Base-by-base conservation (phyloP, 768 basidiomycete species). In the Coprinopsis cinerea region DNA sequence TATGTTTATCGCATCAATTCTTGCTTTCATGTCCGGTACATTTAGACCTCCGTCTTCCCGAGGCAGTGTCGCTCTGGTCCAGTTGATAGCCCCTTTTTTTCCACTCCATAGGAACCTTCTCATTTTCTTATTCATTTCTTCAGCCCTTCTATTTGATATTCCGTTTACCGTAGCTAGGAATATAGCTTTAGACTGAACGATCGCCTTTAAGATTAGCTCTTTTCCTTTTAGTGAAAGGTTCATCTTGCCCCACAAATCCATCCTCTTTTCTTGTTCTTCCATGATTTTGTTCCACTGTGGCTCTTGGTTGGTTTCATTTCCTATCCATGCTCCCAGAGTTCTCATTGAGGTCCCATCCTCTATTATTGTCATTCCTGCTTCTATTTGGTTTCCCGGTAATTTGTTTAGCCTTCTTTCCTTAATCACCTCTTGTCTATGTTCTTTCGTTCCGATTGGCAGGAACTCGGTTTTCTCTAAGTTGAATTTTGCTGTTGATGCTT, bases 361-460 rank as follows among this genome's bases (percentile, higher is more conserved):
- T 0, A 61, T 58, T n/a, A 73, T 68, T 18, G 59, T 55, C 0
- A 69, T 58, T 6, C 53, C 11, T 0, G 43, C 36, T 3, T 58
- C 57, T 6, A 66, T 53, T 22, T 40, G 17, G 4, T 25, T 24
- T 3, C 27, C 23, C 10, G 47, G 20, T 3, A 15, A 26, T n/a
- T 18, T 15, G 10, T 53, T 53, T 37, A 52, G 24, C 44, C 44
- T 55, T 22, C 53, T 35, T 11, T 20, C 47, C 15, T 42, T 17
- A 0, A 59, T 40, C 27, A 53, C 22, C 27, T 32, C 20, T 15
- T 39, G 27, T 15, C 27, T 39, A 18, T 63, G 63, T 13, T 67
- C 69, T 47, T 72, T 66, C 47, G 70, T 64, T 0, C 69, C 67
- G 41, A 71, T 74, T 0, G 73, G 61, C 0, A 55, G 58, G 1